Base-by-base conservation (phyloP, 495 filamentous ascomycete genomes). In the Aspergillus kassunensis region DNA sequence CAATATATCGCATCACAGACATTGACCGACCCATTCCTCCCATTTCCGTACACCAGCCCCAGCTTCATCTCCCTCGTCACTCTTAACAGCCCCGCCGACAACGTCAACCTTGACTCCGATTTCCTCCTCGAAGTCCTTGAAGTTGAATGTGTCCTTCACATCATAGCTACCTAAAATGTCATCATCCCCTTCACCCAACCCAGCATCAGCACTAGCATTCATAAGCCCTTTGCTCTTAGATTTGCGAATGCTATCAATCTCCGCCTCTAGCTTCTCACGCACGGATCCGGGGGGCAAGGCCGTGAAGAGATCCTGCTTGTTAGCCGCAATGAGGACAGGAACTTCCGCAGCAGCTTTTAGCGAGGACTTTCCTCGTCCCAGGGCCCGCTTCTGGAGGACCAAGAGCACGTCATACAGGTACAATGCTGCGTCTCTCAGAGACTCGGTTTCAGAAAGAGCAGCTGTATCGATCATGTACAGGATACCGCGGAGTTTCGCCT, bases 271-370 rank as follows among this genome's bases (percentile, higher is more conserved):
- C 41, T 78, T 79, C 49, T 75, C 80, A 62, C 81, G 84, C 20
- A 97, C 90, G 27, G 95, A 76, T 2, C 79, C 75, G 1, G 89
- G 82, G 0, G 93, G 93, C 40, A 96, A 70, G 10, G 93, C 91
- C 0, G 93, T 97, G 65, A 98, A 98, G 11, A 97, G 72, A 66
- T 98, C 93, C 44, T 91, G 76, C 75, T 98, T 98, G 65, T 97
- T 97, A 31, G 91, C 91, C 4, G 89, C 91, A 33, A 98, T 70
- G 16, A 97, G 70, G 2, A 98, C 80, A 0, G 87, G 82, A 24
- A 95, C 76, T 16, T 82, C 78, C 13, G 77, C 67, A 0, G 82
- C 80, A 2, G 77, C 75, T 50, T 84, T 84, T 36, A 76, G 71
- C 9, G 78, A 81, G 1, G 63, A 65, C 44, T 68, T 70, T 2